A percentile compares a stretch with the other conserved stretches of the same genome.
Evolutionary conservation across 805 yeast genomes (phyloP).

Genomic region (Metschnikowia lunata): DNA sequence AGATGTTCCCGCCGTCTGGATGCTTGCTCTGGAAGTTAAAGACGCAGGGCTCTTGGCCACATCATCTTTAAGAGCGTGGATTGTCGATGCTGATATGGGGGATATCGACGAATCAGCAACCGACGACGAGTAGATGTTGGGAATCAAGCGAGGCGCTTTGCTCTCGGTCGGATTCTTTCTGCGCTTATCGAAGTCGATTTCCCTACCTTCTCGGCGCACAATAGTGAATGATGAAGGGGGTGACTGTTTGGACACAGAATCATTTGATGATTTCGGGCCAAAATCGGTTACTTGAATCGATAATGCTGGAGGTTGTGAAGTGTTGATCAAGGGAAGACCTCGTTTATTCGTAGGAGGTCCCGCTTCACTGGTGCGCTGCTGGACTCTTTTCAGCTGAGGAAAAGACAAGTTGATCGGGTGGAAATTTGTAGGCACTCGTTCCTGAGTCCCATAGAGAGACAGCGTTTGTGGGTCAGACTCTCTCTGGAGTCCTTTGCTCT

Average conservation of each 20-base stretch:
- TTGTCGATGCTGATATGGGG: constrained; percentile 35
- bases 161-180: constrained; percentile 67
- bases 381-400: constrained; percentile 15
- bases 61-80: constrained; percentile 25
- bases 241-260: not conserved
- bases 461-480: not conserved
- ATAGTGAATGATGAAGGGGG: constrained; percentile 51
- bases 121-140: constrained; percentile 19
- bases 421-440: constrained; percentile 1
- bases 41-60: not conserved
- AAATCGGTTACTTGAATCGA: too few species aligned
- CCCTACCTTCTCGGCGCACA: constrained; percentile 59
- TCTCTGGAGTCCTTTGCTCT: not conserved
- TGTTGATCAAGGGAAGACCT: constrained; percentile 11
- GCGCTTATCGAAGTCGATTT: constrained; percentile 77
- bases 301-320: constrained; percentile 16
- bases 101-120: constrained; percentile 21
- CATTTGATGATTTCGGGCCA: not conserved
- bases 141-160: constrained; percentile 35
- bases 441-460: constrained; percentile 2
- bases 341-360: constrained; percentile 4
- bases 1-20: not conserved
- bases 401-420: constrained; percentile 13
- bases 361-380: not conserved
- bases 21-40: not conserved